Percentiles rank a stretch among this genome's conserved stretches.
Evolutionary conservation across 2,329 filamentous ascomycete genomes (phyloP).

Genomic region (Clarireedia sp.): DNA sequence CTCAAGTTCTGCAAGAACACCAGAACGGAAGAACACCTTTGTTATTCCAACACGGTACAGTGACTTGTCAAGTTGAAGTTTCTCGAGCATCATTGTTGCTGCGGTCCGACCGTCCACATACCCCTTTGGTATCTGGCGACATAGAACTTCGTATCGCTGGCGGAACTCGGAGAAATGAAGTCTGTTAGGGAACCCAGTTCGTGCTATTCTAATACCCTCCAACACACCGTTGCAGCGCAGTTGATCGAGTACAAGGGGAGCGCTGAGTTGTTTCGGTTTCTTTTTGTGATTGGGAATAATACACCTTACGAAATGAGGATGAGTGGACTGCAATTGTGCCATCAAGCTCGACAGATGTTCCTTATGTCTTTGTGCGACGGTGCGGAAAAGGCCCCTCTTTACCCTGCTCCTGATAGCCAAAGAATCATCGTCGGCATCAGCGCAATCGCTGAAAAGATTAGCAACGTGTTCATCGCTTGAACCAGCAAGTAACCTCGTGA

Average conservation of each 20-base stretch:
- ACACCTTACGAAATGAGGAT: slow-evolving; percentile 96
- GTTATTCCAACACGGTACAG: slow-evolving; percentile 91
- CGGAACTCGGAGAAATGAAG: slow-evolving; percentile 89
- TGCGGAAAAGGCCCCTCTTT: slow-evolving; percentile 95
- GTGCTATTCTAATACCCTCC: slow-evolving; percentile 95
- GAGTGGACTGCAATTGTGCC: slow-evolving; percentile 87
- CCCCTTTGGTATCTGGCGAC: slow-evolving; percentile 76
- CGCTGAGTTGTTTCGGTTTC: slow-evolving; percentile 83
- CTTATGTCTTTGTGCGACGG: slow-evolving; percentile 93
- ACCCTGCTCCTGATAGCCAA: slow-evolving; percentile 68
- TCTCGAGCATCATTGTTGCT: slow-evolving; percentile 80
- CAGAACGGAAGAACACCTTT: slow-evolving; percentile 96
- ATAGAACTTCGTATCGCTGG: slow-evolving; percentile 91
- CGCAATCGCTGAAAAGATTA: slow-evolving; percentile 79
- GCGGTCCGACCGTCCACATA: slow-evolving; percentile 86
- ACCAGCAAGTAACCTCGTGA: slow-evolving; percentile 76
- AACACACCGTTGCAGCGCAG: slow-evolving; percentile 97
- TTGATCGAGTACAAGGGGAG: slow-evolving; percentile 89
- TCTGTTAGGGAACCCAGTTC: slow-evolving; percentile 93
- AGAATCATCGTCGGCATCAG: slow-evolving; percentile 66
- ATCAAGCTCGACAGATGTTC: slow-evolving; percentile 97
- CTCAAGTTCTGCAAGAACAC: slow-evolving; percentile 92
- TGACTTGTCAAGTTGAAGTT: slow-evolving; percentile 73
- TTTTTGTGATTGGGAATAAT: slow-evolving; percentile 99
- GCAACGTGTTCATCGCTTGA: slow-evolving; percentile 81